Evolutionary conservation across 164 flowering plant genomes (phyloP).

Genomic region (Cinnamomum chago): DNA sequence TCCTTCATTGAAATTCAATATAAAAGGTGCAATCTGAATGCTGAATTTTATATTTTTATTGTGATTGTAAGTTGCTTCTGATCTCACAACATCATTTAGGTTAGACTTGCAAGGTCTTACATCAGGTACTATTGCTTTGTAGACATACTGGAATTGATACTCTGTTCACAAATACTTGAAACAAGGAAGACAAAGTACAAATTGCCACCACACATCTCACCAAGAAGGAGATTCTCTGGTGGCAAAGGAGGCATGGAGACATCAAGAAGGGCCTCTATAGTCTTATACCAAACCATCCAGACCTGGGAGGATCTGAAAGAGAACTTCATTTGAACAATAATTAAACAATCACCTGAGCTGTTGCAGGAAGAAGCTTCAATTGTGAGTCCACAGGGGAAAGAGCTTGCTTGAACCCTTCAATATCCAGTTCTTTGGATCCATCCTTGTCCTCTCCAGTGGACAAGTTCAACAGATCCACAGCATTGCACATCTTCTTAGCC

Average conservation of each 20-base stretch:
- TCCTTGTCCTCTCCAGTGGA: conserved; percentile 45
- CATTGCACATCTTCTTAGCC: conserved; percentile 48
- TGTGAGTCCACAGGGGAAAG: conserved; percentile 79
- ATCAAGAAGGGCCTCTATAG: background rate
- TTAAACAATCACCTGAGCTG: conserved; percentile 73
- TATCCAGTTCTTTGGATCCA: conserved; percentile 56
- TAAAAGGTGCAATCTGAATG: too few species aligned
- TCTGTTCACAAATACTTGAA: background rate
- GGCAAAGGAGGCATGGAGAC: background rate
- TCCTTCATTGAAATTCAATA: too few species aligned
- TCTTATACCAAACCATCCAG: too few species aligned
- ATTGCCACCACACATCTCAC: too few species aligned
- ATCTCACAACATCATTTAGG: too few species aligned
- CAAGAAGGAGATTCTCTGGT: background rate
- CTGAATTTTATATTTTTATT: too few species aligned
- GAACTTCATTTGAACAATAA: background rate
- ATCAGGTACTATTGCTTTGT: too few species aligned
- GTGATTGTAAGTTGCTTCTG: too few species aligned
- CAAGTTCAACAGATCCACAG: conserved; percentile 55
- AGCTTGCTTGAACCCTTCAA: conserved; percentile 68
- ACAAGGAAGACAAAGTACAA: background rate
- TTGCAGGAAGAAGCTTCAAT: conserved; percentile 90
- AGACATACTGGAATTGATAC: too few species aligned
- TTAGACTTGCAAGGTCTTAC: too few species aligned
- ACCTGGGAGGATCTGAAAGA: too few species aligned